These are phyloP conservation scores for Clavaria fumosa DNA, from an alignment of 768 basidiomycete genomes.

Conservation along the genomic window DNA sequence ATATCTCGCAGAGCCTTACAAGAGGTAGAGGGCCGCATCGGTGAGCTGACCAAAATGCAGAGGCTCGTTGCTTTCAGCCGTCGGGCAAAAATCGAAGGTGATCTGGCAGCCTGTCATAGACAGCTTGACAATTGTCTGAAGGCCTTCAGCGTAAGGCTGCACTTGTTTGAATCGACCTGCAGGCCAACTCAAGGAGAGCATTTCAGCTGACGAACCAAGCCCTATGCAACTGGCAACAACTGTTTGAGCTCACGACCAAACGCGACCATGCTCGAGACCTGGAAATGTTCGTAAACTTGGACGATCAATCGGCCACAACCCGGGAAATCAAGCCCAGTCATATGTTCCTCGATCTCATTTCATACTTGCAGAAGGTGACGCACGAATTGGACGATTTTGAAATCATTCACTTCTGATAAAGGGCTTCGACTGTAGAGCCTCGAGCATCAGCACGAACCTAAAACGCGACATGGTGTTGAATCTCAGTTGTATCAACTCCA, in stretches of 20 bases:
- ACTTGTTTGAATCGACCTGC: background rate
- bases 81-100: slow-evolving; percentile 27
- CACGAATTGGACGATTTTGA: too few species aligned
- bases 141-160: slow-evolving; percentile 28
- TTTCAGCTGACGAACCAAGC: too few species aligned
- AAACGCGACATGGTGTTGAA: slow-evolving; percentile 29
- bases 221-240: slow-evolving; percentile 33
- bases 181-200: too few species aligned
- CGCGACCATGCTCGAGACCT: slow-evolving; percentile 30
- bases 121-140: slow-evolving; percentile 30
- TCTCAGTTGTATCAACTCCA: slow-evolving; percentile 38
- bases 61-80: slow-evolving; percentile 31
- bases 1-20: too few species aligned
- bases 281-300: slow-evolving; percentile 28
- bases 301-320: slow-evolving; percentile 14
- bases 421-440: too few species aligned
- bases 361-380: slow-evolving; percentile 34
- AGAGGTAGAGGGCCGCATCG: too few species aligned
- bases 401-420: too few species aligned
- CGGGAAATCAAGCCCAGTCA: slow-evolving; percentile 20
- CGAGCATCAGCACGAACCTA: too few species aligned
- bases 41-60: too few species aligned
- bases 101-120: slow-evolving; percentile 31
- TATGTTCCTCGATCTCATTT: slow-evolving; percentile 29
- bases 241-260: slow-evolving; percentile 23